Conservation (phyloP, 2,329 filamentous ascomycete species). For the Metarhizium rileyi region DNA sequence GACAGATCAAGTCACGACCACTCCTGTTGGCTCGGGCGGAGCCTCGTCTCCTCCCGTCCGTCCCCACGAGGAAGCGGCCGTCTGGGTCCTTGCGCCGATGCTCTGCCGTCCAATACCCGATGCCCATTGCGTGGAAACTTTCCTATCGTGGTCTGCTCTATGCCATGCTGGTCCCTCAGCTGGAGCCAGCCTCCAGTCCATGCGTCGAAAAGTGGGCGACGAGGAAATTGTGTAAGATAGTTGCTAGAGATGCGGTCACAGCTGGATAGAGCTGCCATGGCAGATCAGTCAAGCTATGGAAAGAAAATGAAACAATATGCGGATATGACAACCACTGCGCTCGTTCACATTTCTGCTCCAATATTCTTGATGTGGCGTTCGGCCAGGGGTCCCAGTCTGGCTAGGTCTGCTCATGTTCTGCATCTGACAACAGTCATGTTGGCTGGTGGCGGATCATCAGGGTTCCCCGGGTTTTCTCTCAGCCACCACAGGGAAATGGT, state of each 20-base stretch:
- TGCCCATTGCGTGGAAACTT: neutral
- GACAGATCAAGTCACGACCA: neutral
- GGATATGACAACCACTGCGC: neutral
- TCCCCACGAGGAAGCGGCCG: neutral
- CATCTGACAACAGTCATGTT: neutral
- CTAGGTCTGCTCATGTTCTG: neutral
- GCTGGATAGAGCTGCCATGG: neutral
- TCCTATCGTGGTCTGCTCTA: neutral
- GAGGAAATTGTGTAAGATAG: neutral
- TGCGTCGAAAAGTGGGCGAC: neutral
- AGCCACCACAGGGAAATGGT: neutral
- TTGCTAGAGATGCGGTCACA: neutral
- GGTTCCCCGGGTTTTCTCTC: slow-evolving; percentile 5
- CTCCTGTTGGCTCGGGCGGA: neutral
- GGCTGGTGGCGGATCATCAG: slow-evolving; percentile 1
- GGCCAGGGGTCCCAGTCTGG: neutral
- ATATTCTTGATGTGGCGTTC: neutral
- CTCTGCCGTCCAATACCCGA: neutral
- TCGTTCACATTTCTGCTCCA: neutral
- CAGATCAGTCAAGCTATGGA: neutral
- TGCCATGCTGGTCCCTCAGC: neutral
- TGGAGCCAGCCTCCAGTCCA: neutral
- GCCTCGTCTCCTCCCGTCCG: neutral
- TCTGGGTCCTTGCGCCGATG: neutral
- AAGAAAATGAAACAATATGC: neutral